Conservation (phyloP, 1,284 basidiomycete species). For the Chondrostereum purpureum region DNA sequence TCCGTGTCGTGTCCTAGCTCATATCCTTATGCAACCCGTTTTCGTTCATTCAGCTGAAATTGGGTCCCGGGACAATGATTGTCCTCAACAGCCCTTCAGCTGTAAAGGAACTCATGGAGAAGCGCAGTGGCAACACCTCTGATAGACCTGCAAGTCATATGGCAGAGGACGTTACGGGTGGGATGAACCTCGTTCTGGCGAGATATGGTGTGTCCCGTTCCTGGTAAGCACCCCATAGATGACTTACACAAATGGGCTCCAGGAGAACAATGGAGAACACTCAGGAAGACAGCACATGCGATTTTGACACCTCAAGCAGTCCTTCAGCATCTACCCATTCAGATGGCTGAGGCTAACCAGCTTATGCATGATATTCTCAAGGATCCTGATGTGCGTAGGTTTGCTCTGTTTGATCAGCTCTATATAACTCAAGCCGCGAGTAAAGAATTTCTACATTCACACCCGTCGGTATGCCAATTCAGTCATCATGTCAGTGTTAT, state of each 20-base stretch:
- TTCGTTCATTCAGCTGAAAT: constrained; percentile 10
- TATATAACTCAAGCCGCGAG: neutral
- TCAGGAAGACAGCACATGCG: constrained; percentile 11
- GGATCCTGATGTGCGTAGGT: constrained; percentile 20
- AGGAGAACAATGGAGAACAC: constrained; percentile 6
- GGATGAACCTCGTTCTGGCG: constrained; percentile 11
- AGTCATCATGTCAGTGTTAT: constrained; percentile 23
- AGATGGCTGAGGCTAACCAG: constrained; percentile 24
- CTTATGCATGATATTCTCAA: constrained; percentile 25
- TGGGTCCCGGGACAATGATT: constrained; percentile 10
- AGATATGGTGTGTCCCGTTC: constrained; percentile 10
- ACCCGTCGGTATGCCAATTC: constrained; percentile 21
- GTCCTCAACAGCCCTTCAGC: constrained; percentile 12
- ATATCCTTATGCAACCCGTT: neutral
- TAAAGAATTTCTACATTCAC: constrained; percentile 20
- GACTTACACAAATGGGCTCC: too few species aligned
- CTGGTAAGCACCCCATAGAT: too few species aligned
- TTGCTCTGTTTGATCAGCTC: neutral
- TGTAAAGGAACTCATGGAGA: constrained; percentile 15
- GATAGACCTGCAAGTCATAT: constrained; percentile 12
- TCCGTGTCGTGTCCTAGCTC: neutral
- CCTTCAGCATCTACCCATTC: constrained; percentile 19
- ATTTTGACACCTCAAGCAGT: constrained; percentile 11
- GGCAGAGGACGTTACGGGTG: constrained; percentile 12
- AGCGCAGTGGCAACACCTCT: constrained; percentile 8